Base-by-base conservation (phyloP, 129 eudicot genomes). In the Chrysanthemum lavandulifolium region DNA sequence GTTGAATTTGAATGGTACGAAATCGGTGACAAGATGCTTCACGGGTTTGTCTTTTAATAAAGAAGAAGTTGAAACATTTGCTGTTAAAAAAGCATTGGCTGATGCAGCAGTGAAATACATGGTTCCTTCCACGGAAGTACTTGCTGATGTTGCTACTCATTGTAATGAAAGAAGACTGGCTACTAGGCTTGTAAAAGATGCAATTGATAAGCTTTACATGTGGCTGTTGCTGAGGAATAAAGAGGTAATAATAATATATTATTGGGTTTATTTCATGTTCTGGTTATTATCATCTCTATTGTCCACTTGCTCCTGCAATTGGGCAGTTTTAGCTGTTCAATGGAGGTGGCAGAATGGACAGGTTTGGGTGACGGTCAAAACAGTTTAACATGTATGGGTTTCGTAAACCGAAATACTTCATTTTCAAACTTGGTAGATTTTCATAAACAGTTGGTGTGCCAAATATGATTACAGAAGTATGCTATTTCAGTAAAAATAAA, bases 161-260 rank as follows among this genome's bases (percentile, higher is more conserved):
- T 90, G 99, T 76, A 94, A 94, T 81, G 88, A 76, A 66, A 88
- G 84, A 53, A 84, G 84, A 65, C 59, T 86, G 82, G 97, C 99
- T 10, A 56, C 88, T 61, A 82, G 96, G 77, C 80, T 81, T 74
- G 97, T 88, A 52, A 94, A 94, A 80, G 99, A 94, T 81, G 93
- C 91, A 49, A 77, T 53, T 40, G 87, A 90, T 68, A 94, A 79
- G 72, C 91, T 94, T 50, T 90, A 83, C 76, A 84, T 81, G 88
- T 94, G 99, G 97, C 77, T 78, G 48, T 72, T 94, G 70, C 74
- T 94, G 47, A 94, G 78, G 86, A 88, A 81, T 68, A 86, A 86
- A 61, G 79, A 90, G 97, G 98, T 94, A 86, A 60, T 25, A 49
- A 0, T 40, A 40, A 8, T 36, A 55, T 6, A 67, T 40, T 73